Percentiles rank a stretch among this genome's conserved stretches.
These are phyloP conservation scores for Ustilago nuda DNA, from an alignment of 1,284 basidiomycete genomes.

Conservation along the genomic window DNA sequence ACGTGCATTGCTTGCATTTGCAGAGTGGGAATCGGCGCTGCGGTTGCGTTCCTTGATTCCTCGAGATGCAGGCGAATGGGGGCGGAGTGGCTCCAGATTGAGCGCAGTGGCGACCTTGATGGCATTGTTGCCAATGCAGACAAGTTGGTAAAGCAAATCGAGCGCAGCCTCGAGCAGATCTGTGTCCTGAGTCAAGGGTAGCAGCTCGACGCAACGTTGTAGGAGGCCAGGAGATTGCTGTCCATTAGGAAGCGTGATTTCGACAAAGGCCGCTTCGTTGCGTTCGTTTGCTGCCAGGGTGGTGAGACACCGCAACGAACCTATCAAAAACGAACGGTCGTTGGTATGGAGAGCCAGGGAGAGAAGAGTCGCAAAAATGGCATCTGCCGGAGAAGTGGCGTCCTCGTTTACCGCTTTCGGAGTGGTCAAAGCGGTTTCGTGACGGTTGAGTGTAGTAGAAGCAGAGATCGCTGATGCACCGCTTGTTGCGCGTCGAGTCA, in stretches of 20 bases:
- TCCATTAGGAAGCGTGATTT: constrained; percentile 34
- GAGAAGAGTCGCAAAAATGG: constrained; percentile 55
- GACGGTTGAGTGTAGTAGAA: not conserved
- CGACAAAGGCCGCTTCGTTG: constrained; percentile 59
- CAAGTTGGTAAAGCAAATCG: constrained; percentile 64
- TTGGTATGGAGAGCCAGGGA: constrained; percentile 47
- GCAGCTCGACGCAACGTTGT: constrained; percentile 56
- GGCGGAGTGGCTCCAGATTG: not conserved
- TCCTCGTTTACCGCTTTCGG: constrained; percentile 4
- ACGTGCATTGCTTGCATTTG: constrained; percentile 1
- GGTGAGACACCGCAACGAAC: constrained; percentile 57
- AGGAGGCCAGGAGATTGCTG: constrained; percentile 52
- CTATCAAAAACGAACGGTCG: constrained; percentile 62
- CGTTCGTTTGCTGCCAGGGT: constrained; percentile 53
- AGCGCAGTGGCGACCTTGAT: constrained; percentile 43
- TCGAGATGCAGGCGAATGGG: constrained; percentile 3
- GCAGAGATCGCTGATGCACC: not conserved
- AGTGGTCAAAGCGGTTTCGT: not conserved
- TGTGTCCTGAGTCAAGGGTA: constrained; percentile 59
- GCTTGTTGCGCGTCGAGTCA: constrained; percentile 48
- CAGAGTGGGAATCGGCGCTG: not conserved
- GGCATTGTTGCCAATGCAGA: constrained; percentile 60
- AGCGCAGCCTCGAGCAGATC: constrained; percentile 62
- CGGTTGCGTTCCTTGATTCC: not conserved
- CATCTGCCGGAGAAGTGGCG: constrained; percentile 27